A percentile compares a stretch with the other conserved stretches of the same genome.
These are phyloP conservation scores for Pleurotus eryngii DNA, from an alignment of 768 basidiomycete species.

Conservation along the genomic window DNA sequence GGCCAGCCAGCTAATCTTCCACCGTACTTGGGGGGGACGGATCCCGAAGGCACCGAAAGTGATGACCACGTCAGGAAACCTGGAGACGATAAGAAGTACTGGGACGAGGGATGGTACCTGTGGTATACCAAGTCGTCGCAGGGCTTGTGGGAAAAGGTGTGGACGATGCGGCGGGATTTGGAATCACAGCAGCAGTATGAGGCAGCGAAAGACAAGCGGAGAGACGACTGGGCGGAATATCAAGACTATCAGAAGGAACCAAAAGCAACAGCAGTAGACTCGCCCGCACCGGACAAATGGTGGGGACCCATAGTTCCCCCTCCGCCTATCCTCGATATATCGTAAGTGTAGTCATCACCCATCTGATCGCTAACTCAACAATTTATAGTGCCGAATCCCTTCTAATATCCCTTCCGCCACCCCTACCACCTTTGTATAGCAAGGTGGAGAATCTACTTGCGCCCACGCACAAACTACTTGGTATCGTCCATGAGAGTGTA, in stretches of 20 bases:
- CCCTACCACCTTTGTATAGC: constrained; percentile 49
- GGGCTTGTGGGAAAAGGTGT: constrained; percentile 39
- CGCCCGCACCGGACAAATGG: constrained; percentile 25
- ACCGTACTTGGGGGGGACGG: constrained; percentile 40
- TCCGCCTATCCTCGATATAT: constrained; percentile 35
- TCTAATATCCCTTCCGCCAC: constrained; percentile 56
- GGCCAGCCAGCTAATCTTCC: constrained; percentile 54
- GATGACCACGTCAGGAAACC: constrained; percentile 17
- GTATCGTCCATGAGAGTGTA: constrained; percentile 50
- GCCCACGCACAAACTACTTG: constrained; percentile 51
- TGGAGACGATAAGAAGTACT: constrained; percentile 45
- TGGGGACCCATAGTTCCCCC: constrained; percentile 40
- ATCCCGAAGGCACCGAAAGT: constrained; percentile 22
- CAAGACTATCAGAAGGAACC: constrained; percentile 32
- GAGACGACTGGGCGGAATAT: constrained; percentile 49
- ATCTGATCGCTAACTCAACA: constrained; percentile 1
- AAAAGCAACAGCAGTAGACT: constrained; percentile 15
- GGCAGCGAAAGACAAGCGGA: constrained; percentile 34
- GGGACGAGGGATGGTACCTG: constrained; percentile 76
- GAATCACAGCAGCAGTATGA: constrained; percentile 45
- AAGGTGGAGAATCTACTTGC: constrained; percentile 52
- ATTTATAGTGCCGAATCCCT: constrained; percentile 49
- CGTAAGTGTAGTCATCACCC: constrained; percentile 25
- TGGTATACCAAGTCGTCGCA: constrained; percentile 36
- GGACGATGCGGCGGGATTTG: constrained; percentile 58